phyloP scores from a whole-genome alignment of 345 rosid genomes.

The Hevea brasiliensis region DNA sequence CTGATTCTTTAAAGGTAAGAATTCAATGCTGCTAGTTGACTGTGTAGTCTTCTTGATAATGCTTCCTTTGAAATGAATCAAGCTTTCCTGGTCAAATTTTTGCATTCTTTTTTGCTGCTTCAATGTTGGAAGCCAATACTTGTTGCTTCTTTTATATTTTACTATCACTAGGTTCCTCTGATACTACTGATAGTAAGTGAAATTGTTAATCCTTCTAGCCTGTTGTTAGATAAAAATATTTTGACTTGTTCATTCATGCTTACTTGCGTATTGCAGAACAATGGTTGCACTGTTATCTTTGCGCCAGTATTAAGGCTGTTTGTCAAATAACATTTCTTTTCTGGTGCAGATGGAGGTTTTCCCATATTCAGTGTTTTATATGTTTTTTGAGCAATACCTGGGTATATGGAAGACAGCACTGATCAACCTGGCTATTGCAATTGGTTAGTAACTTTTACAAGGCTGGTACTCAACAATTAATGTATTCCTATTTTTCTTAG shows the following conservation, averaged over 20 bases:
- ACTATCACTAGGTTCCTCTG: background rate
- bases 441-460: conserved; percentile 58
- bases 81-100: background rate
- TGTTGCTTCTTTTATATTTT: conserved; percentile 5
- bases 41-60: background rate
- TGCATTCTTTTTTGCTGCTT: conserved; percentile 1
- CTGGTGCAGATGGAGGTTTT: conserved; percentile 84
- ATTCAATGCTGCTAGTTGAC: background rate
- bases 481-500: conserved; percentile 3
- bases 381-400: conserved; percentile 98
- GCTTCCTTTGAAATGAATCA: background rate
- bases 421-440: conserved; percentile 90
- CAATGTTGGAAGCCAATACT: background rate
- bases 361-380: conserved; percentile 96
- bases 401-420: conserved; percentile 95
- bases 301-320: background rate
- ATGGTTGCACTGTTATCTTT: conserved; percentile 1
- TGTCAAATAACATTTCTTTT: conserved; percentile 10
- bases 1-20: conserved; percentile 76
- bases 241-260: conserved; percentile 12
- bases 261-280: background rate
- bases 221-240: background rate
- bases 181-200: background rate
- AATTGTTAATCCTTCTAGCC: conserved; percentile 4
- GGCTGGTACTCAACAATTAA: conserved; percentile 8